Evolutionary conservation across 2,329 filamentous ascomycete genomes (phyloP).

Genomic region (Pseudogymnoascus verrucosus): DNA sequence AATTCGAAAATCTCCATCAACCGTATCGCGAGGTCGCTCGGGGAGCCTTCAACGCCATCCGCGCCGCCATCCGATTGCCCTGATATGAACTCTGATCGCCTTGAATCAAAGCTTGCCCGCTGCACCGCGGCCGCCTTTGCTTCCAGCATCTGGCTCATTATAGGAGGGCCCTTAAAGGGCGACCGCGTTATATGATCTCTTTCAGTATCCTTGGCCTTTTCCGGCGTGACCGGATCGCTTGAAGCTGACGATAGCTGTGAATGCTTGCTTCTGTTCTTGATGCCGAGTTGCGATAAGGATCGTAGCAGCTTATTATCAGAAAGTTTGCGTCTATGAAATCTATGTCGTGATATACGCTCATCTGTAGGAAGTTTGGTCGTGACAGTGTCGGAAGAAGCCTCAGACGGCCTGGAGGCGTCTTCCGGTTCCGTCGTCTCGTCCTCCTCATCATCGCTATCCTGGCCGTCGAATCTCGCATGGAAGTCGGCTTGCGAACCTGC

Average conservation of each 20-base stretch:
- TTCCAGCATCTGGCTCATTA: constrained; percentile 72
- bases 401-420: neutral
- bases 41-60: constrained; percentile 15
- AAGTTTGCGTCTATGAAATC: constrained; percentile 45
- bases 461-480: constrained; percentile 67
- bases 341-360: constrained; percentile 9
- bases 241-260: constrained; percentile 27
- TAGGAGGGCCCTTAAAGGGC: constrained; percentile 48
- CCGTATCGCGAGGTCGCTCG: constrained; percentile 56
- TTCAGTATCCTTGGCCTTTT: constrained; percentile 15
- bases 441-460: constrained; percentile 64
- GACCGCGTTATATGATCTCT: constrained; percentile 27
- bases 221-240: constrained; percentile 15
- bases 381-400: neutral
- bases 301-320: constrained; percentile 59
- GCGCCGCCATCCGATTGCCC: constrained; percentile 22
- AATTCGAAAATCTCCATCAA: constrained; percentile 84
- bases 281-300: constrained; percentile 52
- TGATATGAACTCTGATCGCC: constrained; percentile 17
- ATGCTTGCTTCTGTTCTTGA: constrained; percentile 31
- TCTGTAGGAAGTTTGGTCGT: neutral
- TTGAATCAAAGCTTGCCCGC: constrained; percentile 47
- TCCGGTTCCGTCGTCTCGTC: constrained; percentile 13
- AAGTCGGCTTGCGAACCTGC: constrained; percentile 79
- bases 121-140: constrained; percentile 57